Conservation (phyloP, 2,329 filamentous ascomycete species). For the Chalaropsis ovoidea region DNA sequence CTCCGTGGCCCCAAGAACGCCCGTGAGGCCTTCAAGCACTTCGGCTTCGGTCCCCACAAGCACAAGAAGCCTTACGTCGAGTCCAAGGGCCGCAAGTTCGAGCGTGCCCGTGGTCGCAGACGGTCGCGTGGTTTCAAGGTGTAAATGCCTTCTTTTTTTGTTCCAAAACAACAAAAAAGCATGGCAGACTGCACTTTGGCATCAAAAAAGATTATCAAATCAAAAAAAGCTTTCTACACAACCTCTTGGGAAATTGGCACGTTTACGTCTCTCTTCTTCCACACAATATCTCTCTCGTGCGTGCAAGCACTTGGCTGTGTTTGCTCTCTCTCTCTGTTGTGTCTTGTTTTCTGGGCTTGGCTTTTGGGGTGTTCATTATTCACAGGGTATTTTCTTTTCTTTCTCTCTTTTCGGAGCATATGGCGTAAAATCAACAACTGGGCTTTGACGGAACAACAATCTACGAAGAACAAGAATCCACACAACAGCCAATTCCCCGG, state of each 20-base stretch:
- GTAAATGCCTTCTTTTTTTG: slow-evolving; percentile 46
- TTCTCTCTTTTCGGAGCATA: slow-evolving; percentile 20
- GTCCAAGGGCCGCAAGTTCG: slow-evolving; percentile 99
- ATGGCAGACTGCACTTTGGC: slow-evolving; percentile 16
- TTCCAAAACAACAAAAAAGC: slow-evolving; percentile 7
- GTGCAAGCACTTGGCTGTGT: slow-evolving; percentile 11
- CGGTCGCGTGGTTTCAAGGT: slow-evolving; percentile 99
- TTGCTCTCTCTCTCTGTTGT: slow-evolving; percentile 19
- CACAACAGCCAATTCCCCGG: slow-evolving; percentile 22
- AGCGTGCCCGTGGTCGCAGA: slow-evolving; percentile 97
- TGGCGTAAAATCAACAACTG: slow-evolving; percentile 22
- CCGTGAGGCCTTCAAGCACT: slow-evolving; percentile 97
- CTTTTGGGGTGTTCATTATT: slow-evolving; percentile 23
- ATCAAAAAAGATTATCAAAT: slow-evolving; percentile 21
- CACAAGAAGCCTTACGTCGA: slow-evolving; percentile 98
- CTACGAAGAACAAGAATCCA: slow-evolving; percentile 25
- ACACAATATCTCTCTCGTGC: slow-evolving; percentile 8
- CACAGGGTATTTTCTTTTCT: slow-evolving; percentile 9
- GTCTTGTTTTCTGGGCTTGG: slow-evolving; percentile 24
- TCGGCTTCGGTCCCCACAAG: slow-evolving; percentile 94
- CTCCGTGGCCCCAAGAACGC: slow-evolving; percentile 97
- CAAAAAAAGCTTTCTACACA: slow-evolving; percentile 22
- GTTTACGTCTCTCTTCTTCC: slow-evolving; percentile 12
- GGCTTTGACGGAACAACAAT: slow-evolving; percentile 23
- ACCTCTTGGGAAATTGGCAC: not conserved